Conservation (phyloP, 2,329 filamentous ascomycete genomes). For the Pyrenophora tritici-repentis region DNA sequence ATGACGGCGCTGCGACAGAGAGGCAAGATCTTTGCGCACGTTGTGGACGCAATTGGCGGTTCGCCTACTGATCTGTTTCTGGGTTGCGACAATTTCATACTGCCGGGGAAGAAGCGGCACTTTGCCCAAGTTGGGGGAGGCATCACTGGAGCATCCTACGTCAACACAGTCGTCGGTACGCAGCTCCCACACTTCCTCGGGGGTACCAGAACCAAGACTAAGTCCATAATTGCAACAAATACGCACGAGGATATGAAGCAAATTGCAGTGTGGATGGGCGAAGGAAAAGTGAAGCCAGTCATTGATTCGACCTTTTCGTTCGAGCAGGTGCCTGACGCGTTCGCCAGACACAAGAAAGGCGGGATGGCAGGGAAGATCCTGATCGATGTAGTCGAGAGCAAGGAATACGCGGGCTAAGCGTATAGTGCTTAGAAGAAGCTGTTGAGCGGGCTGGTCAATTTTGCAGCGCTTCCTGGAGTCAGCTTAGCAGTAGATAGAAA, state of each 20-base stretch:
- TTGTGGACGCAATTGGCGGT: conserved; percentile 61
- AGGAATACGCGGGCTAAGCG: background rate
- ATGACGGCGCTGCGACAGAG: conserved; percentile 51
- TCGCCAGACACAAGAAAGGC: conserved; percentile 59
- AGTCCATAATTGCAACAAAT: background rate
- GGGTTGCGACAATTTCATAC: conserved; percentile 7
- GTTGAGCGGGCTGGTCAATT: too few relatives aligned
- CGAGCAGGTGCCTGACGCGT: conserved; percentile 60
- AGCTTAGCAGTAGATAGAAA: too few relatives aligned
- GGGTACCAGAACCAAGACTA: conserved; percentile 1
- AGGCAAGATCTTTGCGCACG: conserved; percentile 55
- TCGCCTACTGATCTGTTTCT: conserved; percentile 27
- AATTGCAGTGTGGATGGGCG: conserved; percentile 59
- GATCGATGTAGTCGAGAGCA: background rate
- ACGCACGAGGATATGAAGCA: conserved; percentile 24
- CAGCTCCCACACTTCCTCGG: background rate
- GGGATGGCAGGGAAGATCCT: conserved; percentile 61
- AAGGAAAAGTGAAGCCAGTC: conserved; percentile 61
- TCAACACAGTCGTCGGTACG: too few relatives aligned
- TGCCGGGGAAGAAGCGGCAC: conserved; percentile 3
- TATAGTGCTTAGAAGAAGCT: too few relatives aligned
- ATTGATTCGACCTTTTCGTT: conserved; percentile 61
- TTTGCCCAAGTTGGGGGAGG: conserved; percentile 8
- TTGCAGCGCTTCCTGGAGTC: too few relatives aligned
- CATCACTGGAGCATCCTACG: background rate